Evolutionary conservation across 129 eudicot species (phyloP), one percentile per base, ranked within the genome.

Genomic region (Mikania micrantha): DNA sequence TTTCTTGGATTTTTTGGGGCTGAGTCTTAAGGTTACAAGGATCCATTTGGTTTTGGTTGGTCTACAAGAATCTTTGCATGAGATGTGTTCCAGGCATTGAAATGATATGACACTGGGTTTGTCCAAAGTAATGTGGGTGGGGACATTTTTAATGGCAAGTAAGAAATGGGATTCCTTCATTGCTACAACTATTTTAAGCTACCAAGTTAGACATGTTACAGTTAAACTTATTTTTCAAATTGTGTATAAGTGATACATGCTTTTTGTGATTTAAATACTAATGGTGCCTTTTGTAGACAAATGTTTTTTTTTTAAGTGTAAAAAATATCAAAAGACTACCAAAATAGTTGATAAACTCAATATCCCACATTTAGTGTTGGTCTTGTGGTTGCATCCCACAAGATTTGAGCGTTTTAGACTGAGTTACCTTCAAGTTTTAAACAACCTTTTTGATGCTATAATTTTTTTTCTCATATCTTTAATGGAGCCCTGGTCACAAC

Each of bases 21-120:
- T 31, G 47, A 65, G 62, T 69, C 38, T 67, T 67, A 34, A 69
- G 64, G 72, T 52, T 82, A 71, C 45, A 75, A 54, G 72, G 66
- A 77, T 25, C 12, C 16, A 40, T 57, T 48, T 38, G 74, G 68
- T 63, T 56, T 38, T 71, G 80, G 85, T 72, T 76, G 72, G 24
- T 60, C 67, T 80, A 77, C 95, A 78, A 81, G 88, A 84, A 83
- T 78, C 87, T 72, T 83, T 81, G 80, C 78, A 27, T 68, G 75
- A 53, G 60, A 40, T 69, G 62, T 67, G 64, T 77, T 66, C 75
- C 31, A 19, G 59, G 66, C 66, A 71, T 62, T 32, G 25, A 25
- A 41, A 38, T 41, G 39, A 20, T 69, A 69, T 40, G 41, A 39
- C 44, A 13, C 44, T 64, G 54, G 41, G 50, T 69, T 40, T 50